These are phyloP conservation scores for Coriolopsis trogii DNA, from an alignment of 1,284 basidiomycete species.

Conservation along the genomic window DNA sequence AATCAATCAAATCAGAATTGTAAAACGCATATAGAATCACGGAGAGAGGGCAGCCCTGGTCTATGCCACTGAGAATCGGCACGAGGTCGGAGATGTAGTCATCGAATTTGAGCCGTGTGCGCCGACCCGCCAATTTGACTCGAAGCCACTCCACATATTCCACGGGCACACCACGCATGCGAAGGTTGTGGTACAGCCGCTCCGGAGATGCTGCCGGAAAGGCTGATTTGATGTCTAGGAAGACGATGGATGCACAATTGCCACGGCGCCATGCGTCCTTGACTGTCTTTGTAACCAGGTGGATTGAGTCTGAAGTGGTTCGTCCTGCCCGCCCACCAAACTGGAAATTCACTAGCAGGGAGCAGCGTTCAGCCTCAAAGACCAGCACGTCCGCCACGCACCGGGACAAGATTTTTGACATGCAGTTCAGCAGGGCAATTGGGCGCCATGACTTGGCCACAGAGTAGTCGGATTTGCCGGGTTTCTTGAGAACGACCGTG, in stretches of 20 bases:
- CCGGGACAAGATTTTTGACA: conserved; percentile 38
- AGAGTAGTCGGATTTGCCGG: conserved; percentile 39
- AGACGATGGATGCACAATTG: conserved; percentile 36
- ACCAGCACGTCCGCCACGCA: conserved; percentile 29
- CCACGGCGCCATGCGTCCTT: conserved; percentile 38
- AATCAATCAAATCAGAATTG: conserved; percentile 33
- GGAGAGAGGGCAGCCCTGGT: conserved; percentile 39
- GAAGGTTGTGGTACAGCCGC: conserved; percentile 37
- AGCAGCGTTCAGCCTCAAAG: conserved; percentile 26
- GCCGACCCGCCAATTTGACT: conserved; percentile 24
- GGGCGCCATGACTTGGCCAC: conserved; percentile 41
- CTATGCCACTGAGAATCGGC: conserved; percentile 33
- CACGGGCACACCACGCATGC: conserved; percentile 30
- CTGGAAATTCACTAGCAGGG: conserved; percentile 32
- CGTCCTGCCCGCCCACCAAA: conserved; percentile 40
- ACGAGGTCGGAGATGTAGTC: conserved; percentile 31
- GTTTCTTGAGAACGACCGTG: conserved; percentile 43
- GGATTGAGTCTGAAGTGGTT: conserved; percentile 41
- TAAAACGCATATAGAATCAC: conserved; percentile 38
- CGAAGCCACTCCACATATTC: conserved; percentile 29
- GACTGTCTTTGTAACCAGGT: conserved; percentile 33
- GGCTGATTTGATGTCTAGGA: conserved; percentile 43
- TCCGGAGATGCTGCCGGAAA: conserved; percentile 39
- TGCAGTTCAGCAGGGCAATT: conserved; percentile 41
- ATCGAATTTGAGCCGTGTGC: conserved; percentile 33